phyloP scores from a whole-genome alignment of 164 flowering plant species.

The Macadamia tetraphylla region DNA sequence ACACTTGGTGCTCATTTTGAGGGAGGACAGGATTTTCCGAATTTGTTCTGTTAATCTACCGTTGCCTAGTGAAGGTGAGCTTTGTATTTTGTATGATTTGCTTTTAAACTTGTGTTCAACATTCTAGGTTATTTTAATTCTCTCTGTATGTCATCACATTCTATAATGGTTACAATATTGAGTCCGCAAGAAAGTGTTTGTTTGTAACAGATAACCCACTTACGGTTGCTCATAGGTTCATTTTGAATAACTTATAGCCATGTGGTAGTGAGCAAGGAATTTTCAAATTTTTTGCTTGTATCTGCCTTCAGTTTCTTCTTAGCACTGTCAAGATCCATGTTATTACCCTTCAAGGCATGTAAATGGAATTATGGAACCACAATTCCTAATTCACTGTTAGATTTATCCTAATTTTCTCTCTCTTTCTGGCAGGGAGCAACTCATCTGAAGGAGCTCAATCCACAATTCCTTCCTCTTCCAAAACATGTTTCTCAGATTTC shows the following conservation, averaged over 20 bases:
- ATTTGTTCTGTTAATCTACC: conserved; percentile 75
- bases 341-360: too few relatives aligned
- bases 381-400: neutral
- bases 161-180: neutral
- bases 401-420: neutral
- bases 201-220: neutral
- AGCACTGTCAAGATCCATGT: too few relatives aligned
- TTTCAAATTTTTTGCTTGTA: neutral
- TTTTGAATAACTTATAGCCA: neutral
- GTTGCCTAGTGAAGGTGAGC: conserved; percentile 50
- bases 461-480: conserved; percentile 74
- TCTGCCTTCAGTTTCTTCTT: neutral
- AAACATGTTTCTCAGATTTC: conserved; percentile 67
- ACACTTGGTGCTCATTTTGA: conserved; percentile 60
- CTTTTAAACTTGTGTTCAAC: neutral
- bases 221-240: neutral
- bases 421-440: conserved; percentile 35
- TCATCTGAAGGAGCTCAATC: conserved; percentile 47
- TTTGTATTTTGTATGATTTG: neutral
- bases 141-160: neutral
- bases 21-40: conserved; percentile 41
- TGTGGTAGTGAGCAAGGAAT: neutral
- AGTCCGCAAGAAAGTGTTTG: neutral
- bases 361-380: too few relatives aligned
- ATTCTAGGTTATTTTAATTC: neutral